These are phyloP conservation scores for Raffaelea arxii DNA, from an alignment of 2,329 filamentous ascomycete genomes.

Conservation along the genomic window DNA sequence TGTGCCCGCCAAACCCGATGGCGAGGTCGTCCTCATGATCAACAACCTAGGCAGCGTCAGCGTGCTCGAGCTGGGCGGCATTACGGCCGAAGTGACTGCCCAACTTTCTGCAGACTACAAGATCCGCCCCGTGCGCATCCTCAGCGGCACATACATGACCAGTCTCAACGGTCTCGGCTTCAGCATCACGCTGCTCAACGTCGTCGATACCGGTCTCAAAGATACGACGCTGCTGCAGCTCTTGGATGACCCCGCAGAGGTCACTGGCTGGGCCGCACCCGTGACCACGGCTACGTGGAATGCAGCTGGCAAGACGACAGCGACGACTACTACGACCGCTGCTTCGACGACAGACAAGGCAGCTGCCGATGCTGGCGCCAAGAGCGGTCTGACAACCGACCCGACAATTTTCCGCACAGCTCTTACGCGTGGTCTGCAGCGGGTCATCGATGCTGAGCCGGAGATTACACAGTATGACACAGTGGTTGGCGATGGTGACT, in stretches of 20 bases:
- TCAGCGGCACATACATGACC: constrained; percentile 68
- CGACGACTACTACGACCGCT: constrained; percentile 29
- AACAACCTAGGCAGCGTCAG: constrained; percentile 75
- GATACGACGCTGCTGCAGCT: constrained; percentile 57
- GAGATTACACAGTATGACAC: constrained; percentile 68
- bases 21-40: constrained; percentile 58
- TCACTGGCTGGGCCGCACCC: constrained; percentile 59
- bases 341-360: constrained; percentile 51
- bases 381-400: constrained; percentile 45
- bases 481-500: constrained; percentile 83
- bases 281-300: constrained; percentile 56
- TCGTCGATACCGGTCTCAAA: constrained; percentile 38
- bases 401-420: constrained; percentile 36
- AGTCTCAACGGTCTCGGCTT: constrained; percentile 69
- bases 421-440: constrained; percentile 48
- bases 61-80: constrained; percentile 61
- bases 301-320: constrained; percentile 39
- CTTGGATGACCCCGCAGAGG: constrained; percentile 60
- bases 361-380: constrained; percentile 20
- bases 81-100: constrained; percentile 56
- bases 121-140: constrained; percentile 54
- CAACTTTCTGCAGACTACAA: constrained; percentile 49
- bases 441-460: constrained; percentile 56
- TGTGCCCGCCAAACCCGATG: constrained; percentile 49
- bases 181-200: constrained; percentile 60